Base-by-base conservation (phyloP, 1,139 yeast genomes). In the Geotrichum australiense region DNA sequence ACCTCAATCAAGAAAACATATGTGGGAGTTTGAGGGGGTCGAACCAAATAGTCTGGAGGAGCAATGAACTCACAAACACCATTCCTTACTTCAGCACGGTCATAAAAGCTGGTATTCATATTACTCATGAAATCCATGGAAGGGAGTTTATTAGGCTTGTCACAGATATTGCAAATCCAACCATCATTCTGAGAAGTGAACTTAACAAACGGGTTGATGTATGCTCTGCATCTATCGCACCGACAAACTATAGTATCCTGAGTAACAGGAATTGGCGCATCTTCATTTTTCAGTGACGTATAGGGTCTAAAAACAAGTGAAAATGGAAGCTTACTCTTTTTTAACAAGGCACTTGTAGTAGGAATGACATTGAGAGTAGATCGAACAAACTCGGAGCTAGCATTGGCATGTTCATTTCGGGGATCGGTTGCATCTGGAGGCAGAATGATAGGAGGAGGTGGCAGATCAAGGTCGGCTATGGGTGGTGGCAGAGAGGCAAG, bases 151-250 rank as follows among this genome's bases (percentile, higher is more conserved):
- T 93, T 91, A 52, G 81, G 76, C 61, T 89, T 72, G 56, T 78
- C 77, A 71, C 99, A 91, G 65, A 91, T 77, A 65, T 85, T 86
- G 74, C 99, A 91, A 65, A 91, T 76, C 97, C 97, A 91, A 59
- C 94, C 78, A 61, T 80, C 75, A 38, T 89, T 86, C 53, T 80
- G 78, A 55, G 84, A 91, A 35, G 80, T 70, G 57, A 89, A 78
- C 36, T 78, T 73, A 42, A 84, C 80, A 59, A 85, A 91, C 11
- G 97, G 96, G 61, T 91, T 91, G 66, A 91, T 81, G 68, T 91
- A 93, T 28, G 93, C 78, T 59, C 98, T 81, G 70, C 99, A 91
- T 60, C 98, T 84, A 61, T 97, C 87, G 71, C 99, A 91, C 65
- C 98, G 81, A 44, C 89, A 74, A 51, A 91, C 82, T 31, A 78